Conservation (phyloP, 2,329 filamentous ascomycete genomes). For the Penicillium sp. region DNA sequence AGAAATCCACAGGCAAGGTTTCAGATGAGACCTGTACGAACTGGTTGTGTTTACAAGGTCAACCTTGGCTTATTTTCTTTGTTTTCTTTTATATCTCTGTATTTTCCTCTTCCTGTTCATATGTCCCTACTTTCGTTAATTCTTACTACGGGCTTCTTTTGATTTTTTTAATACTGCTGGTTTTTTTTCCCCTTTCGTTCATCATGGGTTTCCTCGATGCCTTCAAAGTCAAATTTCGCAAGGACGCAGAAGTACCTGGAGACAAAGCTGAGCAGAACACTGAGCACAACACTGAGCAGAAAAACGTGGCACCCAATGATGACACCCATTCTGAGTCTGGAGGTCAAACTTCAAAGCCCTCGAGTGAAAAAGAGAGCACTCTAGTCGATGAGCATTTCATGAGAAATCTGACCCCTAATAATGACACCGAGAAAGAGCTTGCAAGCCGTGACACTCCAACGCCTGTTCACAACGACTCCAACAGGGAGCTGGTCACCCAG, state of each 20-base stretch:
- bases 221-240: conserved; percentile 9
- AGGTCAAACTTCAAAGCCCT: conserved; percentile 9
- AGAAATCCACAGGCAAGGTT: conserved; percentile 18
- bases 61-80: conserved; percentile 9
- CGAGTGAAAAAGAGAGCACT: conserved; percentile 25
- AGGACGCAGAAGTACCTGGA: conserved; percentile 3
- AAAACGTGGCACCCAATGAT: neutral
- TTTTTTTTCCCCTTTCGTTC: neutral
- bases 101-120: neutral
- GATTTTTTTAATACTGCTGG: neutral
- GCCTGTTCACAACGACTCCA: conserved; percentile 8
- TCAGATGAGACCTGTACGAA: conserved; percentile 24
- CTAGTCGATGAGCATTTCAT: conserved; percentile 14
- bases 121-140: neutral
- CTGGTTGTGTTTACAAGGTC: conserved; percentile 16
- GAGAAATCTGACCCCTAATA: neutral
- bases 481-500: conserved; percentile 13
- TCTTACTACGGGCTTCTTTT: neutral
- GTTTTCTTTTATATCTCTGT: neutral
- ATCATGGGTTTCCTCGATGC: conserved; percentile 6
- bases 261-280: neutral
- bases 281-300: neutral
- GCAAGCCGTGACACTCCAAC: neutral
- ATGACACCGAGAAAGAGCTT: conserved; percentile 10
- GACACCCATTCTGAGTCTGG: conserved; percentile 3